phyloP scores from a whole-genome alignment of 495 filamentous ascomycete genomes.

The Tuber magnatum region DNA sequence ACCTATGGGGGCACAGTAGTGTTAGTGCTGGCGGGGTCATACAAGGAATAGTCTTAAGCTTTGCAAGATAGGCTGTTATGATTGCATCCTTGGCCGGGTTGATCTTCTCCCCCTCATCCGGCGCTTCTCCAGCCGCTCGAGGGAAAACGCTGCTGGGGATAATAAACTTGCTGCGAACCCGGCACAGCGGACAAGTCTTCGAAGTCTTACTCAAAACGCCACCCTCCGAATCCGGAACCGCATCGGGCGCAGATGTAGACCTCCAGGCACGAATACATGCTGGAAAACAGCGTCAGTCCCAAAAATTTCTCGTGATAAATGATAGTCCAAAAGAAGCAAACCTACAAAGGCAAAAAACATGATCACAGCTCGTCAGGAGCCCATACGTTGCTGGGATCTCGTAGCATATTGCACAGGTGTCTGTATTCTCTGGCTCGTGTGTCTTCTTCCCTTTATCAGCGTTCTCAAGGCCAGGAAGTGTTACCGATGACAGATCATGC shows the following conservation, averaged over 20 bases:
- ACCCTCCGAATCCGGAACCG: slow-evolving; percentile 21
- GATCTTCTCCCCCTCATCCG: slow-evolving; percentile 16
- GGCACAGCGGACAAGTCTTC: slow-evolving; percentile 41
- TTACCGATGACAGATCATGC: slow-evolving; percentile 30
- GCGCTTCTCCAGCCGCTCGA: slow-evolving; percentile 7
- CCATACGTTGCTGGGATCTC: slow-evolving; percentile 38
- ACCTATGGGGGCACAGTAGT: neutral
- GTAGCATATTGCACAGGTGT: slow-evolving; percentile 40
- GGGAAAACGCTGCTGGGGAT: slow-evolving; percentile 37
- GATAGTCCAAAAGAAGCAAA: neutral
- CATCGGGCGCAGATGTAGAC: slow-evolving; percentile 17
- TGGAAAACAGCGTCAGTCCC: slow-evolving; percentile 2
- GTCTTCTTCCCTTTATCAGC: slow-evolving; percentile 20
- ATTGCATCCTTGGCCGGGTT: slow-evolving; percentile 39
- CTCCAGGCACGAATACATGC: slow-evolving; percentile 37
- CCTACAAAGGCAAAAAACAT: slow-evolving; percentile 41
- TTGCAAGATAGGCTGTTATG: slow-evolving; percentile 37
- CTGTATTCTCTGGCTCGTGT: slow-evolving; percentile 13
- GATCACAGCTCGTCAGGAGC: slow-evolving; percentile 39
- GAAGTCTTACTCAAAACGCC: slow-evolving; percentile 35
- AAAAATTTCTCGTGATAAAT: slow-evolving; percentile 8
- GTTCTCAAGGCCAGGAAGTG: slow-evolving; percentile 26
- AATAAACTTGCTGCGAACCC: slow-evolving; percentile 39
- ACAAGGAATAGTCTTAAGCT: slow-evolving; percentile 39
- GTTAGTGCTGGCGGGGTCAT: neutral